Conservation (phyloP, 768 basidiomycete genomes). For the Boletus eberwhitei region DNA sequence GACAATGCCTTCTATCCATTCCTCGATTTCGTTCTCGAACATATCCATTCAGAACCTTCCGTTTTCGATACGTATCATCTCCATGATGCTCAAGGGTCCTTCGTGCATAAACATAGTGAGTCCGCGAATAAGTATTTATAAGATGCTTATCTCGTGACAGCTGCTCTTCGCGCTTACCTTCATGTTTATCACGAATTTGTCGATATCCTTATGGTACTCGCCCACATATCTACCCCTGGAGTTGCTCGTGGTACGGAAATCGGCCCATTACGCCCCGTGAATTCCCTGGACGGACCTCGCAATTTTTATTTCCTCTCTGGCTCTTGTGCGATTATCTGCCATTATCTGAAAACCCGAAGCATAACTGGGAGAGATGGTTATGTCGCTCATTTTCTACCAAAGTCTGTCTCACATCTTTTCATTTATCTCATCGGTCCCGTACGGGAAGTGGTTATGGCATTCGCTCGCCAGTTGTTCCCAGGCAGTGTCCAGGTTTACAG, state of each 20-base stretch:
- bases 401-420: neutral
- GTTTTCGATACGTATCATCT: too few species aligned
- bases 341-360: neutral
- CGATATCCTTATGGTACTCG: neutral
- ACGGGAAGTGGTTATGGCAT: neutral
- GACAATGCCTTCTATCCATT: too few species aligned
- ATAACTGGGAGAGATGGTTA: neutral
- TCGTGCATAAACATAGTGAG: too few species aligned
- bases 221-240: neutral
- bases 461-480: neutral
- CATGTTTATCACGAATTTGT: neutral
- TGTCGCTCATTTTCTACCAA: neutral
- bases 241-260: neutral
- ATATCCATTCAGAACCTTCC: too few species aligned
- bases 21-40: too few species aligned
- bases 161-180: neutral
- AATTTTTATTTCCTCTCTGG: constrained; percentile 1
- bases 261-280: neutral
- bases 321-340: neutral
- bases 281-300: neutral
- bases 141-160: too few species aligned
- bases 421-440: constrained; percentile 2
- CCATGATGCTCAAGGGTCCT: too few species aligned
- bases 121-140: too few species aligned
- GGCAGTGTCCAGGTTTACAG: too few species aligned